Evolutionary conservation across 148 eudicot species (phyloP).

Genomic region (Rhododendron williamsianum): DNA sequence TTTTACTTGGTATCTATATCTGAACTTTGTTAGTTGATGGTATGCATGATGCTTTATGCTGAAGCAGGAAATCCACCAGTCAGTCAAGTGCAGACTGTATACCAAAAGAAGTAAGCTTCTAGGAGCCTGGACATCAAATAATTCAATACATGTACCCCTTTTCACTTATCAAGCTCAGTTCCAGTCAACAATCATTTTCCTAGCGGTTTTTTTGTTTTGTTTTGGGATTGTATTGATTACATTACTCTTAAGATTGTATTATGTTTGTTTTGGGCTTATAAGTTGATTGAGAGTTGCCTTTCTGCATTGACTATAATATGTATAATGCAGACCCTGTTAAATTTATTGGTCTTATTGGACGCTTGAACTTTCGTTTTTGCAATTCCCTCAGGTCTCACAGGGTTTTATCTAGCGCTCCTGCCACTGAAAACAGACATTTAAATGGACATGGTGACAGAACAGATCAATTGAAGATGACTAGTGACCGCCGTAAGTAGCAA

Average conservation of each 20-base stretch:
- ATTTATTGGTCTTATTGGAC: not conserved
- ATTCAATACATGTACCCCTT: not conserved
- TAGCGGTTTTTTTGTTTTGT: not conserved
- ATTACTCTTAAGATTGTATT: not conserved
- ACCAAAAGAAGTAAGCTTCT: constrained; percentile 26
- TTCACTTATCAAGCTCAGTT: not conserved
- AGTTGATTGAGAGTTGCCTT: not conserved
- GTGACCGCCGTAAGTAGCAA: constrained; percentile 37
- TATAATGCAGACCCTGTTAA: not conserved
- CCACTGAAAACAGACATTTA: constrained; percentile 25
- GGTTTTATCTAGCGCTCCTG: constrained; percentile 19
- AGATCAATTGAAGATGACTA: constrained; percentile 30
- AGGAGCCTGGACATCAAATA: not conserved
- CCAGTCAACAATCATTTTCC: not conserved
- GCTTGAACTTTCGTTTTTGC: not conserved
- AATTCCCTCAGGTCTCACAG: constrained; percentile 10
- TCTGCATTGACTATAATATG: not conserved
- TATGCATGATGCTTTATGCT: constrained; percentile 13
- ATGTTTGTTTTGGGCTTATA: not conserved
- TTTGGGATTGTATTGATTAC: not conserved
- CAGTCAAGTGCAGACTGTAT: constrained; percentile 15
- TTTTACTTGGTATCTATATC: not conserved
- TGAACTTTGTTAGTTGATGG: not conserved
- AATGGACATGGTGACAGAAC: constrained; percentile 15
- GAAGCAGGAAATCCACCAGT: constrained; percentile 44